A percentile compares a stretch with the other conserved stretches of the same genome.
phyloP scores from a whole-genome alignment of 306 rosid species.

The Purshia tridentata region DNA sequence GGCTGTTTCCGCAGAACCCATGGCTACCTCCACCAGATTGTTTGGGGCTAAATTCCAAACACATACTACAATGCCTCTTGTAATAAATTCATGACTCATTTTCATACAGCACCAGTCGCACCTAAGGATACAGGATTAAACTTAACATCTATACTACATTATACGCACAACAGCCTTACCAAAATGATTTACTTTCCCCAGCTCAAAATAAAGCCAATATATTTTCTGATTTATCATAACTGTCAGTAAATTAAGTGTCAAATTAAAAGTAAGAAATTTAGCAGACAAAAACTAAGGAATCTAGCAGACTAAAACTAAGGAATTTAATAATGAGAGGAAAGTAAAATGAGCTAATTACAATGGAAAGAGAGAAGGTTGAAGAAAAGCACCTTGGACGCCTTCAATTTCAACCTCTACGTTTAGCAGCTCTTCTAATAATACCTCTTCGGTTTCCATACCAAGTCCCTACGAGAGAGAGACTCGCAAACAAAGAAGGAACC shows the following conservation, averaged over 20 bases:
- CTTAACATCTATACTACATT: neutral
- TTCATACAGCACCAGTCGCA: neutral
- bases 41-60: too few species aligned
- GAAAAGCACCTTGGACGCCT: constrained; percentile 67
- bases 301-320: neutral
- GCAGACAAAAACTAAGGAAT: neutral
- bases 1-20: too few species aligned
- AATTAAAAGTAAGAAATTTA: neutral
- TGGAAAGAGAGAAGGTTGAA: neutral
- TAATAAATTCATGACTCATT: neutral
- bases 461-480: neutral
- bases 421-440: constrained; percentile 70
- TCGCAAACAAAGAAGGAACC: too few species aligned
- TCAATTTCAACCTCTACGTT: constrained; percentile 64
- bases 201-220: neutral
- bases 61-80: too few species aligned
- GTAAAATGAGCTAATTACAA: neutral
- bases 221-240: neutral
- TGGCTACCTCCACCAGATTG: too few species aligned
- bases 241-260: neutral
- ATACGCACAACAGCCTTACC: neutral
- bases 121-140: neutral
- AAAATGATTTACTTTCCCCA: neutral
- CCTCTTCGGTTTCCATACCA: constrained; percentile 55
- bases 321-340: neutral